Conservation (phyloP, 306 rosid species). For the Acacia crassicarpa region DNA sequence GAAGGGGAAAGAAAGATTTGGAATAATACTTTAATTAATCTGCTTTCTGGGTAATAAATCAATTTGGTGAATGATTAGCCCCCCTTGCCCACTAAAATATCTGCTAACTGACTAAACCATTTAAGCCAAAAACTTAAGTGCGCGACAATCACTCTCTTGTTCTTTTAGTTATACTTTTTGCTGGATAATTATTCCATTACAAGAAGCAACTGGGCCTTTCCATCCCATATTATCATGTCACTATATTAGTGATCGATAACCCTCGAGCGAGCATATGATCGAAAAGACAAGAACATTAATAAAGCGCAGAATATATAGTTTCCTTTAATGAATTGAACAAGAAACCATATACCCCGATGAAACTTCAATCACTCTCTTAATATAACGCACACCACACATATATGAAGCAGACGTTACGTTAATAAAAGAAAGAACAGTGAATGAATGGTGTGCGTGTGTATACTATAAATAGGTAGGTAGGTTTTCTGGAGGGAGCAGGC, state of each 20-base stretch:
- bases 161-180: background rate
- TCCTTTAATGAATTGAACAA: background rate
- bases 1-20: background rate
- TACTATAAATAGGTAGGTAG: background rate
- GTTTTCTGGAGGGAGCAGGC: background rate
- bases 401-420: background rate
- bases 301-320: background rate
- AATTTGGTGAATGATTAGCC: background rate
- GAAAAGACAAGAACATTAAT: background rate
- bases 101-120: background rate
- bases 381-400: background rate
- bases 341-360: background rate
- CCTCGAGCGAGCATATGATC: background rate
- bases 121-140: background rate
- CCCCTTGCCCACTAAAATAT: background rate
- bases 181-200: background rate
- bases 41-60: background rate
- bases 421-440: background rate
- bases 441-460: background rate
- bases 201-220: background rate
- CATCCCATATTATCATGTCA: background rate
- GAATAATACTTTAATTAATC: conserved; percentile 2
- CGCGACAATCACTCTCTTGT: background rate
- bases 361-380: background rate
- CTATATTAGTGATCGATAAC: background rate